phyloP scores from a whole-genome alignment of 768 basidiomycete species.

The Tephrocybe sp. region DNA sequence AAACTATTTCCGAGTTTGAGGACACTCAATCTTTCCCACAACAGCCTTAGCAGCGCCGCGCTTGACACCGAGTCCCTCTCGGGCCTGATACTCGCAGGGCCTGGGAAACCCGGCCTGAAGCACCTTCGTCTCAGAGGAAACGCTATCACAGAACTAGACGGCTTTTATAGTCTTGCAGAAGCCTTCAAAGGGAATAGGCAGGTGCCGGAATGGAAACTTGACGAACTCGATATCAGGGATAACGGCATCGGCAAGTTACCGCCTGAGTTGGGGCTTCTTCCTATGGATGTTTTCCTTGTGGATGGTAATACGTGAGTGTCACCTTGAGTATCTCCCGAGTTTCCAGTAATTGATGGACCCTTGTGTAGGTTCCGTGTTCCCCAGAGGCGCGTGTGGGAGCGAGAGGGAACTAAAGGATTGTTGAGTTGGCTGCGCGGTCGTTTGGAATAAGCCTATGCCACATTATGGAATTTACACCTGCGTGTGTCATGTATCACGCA shows the following conservation, averaged over 20 bases:
- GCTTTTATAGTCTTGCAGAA: constrained; percentile 58
- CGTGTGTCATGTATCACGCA: no score
- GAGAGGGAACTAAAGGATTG: constrained; percentile 81
- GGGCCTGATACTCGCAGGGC: constrained; percentile 47
- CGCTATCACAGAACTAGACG: constrained; percentile 55
- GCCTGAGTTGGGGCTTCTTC: constrained; percentile 67
- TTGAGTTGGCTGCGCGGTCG: constrained; percentile 77
- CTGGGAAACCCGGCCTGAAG: constrained; percentile 51
- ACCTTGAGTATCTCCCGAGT: constrained; percentile 2
- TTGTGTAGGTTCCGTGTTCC: constrained; percentile 72
- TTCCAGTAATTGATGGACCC: not conserved
- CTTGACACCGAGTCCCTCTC: constrained; percentile 47
- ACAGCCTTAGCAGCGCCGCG: constrained; percentile 54
- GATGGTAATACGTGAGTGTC: constrained; percentile 77
- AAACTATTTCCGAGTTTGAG: constrained; percentile 68
- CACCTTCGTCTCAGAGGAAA: constrained; percentile 73
- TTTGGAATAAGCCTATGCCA: constrained; percentile 42
- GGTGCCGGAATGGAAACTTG: constrained; percentile 68
- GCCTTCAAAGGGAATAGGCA: constrained; percentile 63
- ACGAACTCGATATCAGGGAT: constrained; percentile 80
- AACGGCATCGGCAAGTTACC: constrained; percentile 74
- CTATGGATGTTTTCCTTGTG: constrained; percentile 78
- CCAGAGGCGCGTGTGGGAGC: constrained; percentile 78
- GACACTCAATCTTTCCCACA: constrained; percentile 76
- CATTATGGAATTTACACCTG: no score